Conservation (phyloP, 257 asterid genomes). For the Leonotis leonurus region DNA sequence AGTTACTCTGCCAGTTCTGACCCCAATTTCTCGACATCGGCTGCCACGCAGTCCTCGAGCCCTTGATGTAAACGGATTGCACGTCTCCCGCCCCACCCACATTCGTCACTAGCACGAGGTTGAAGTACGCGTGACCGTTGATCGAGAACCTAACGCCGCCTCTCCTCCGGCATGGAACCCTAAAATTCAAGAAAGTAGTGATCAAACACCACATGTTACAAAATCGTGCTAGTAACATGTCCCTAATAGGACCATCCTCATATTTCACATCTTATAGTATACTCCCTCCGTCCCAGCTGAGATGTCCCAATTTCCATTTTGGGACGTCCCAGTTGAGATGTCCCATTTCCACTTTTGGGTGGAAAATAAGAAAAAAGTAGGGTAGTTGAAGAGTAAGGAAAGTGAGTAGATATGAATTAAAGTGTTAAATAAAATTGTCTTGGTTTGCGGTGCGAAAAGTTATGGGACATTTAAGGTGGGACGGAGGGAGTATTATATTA, state of each 20-base stretch:
- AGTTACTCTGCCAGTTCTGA: slow-evolving; percentile 89
- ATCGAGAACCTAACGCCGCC: slow-evolving; percentile 85
- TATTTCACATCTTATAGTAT: not conserved
- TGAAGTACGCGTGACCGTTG: slow-evolving; percentile 83
- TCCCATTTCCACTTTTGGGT: too few species aligned
- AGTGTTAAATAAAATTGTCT: too few species aligned
- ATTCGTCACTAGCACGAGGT: slow-evolving; percentile 73
- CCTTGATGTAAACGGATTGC: slow-evolving; percentile 65
- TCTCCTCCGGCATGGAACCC: slow-evolving; percentile 86
- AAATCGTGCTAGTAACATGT: not conserved
- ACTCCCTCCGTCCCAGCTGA: too few species aligned
- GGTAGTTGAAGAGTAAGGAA: too few species aligned
- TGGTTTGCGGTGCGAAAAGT: too few species aligned
- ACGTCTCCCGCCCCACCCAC: slow-evolving; percentile 94
- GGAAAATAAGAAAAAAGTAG: too few species aligned
- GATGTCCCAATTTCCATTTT: too few species aligned
- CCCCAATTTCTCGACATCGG: slow-evolving; percentile 97
- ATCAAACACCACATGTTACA: not conserved
- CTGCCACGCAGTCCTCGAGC: slow-evolving; percentile 80
- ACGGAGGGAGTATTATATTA: too few species aligned
- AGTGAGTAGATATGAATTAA: too few species aligned
- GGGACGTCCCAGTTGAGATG: too few species aligned
- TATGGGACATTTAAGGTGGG: too few species aligned
- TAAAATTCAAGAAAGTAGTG: too few species aligned
- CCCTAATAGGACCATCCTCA: not conserved